Evolutionary conservation across 1,284 basidiomycete species (phyloP).

Genomic region (Cystobasidium sp.): DNA sequence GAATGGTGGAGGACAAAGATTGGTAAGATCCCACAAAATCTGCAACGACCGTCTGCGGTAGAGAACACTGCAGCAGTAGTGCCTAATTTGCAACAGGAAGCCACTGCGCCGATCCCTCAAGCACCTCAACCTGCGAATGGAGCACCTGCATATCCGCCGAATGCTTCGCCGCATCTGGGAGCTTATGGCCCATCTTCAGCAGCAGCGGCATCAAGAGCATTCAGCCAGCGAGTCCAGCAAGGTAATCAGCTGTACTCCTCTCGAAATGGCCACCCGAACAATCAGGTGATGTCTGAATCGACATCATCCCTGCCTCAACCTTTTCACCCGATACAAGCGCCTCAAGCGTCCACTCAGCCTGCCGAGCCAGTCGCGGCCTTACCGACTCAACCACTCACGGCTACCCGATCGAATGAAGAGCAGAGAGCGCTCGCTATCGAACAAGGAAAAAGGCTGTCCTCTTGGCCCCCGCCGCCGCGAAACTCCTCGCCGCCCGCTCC

Average conservation of each 20-base stretch:
- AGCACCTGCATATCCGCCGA: not conserved
- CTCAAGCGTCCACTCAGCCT: not conserved
- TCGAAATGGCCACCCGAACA: not conserved
- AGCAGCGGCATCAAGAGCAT: not conserved
- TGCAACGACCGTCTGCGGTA: conserved; percentile 3
- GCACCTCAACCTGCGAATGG: not conserved
- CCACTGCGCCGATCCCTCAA: not conserved
- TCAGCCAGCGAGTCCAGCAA: conserved; percentile 1
- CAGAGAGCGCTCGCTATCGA: conserved; percentile 17
- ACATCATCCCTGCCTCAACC: not conserved
- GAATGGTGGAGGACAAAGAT: conserved; percentile 38
- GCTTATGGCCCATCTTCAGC: not conserved
- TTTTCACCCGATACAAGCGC: not conserved
- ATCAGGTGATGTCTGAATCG: not conserved
- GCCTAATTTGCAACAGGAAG: not conserved
- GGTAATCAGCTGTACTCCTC: not conserved
- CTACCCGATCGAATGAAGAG: conserved; percentile 4
- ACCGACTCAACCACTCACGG: not conserved
- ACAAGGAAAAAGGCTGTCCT: conserved; percentile 14
- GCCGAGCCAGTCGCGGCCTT: not conserved
- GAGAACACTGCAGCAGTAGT: no score
- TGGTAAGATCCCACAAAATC: conserved; percentile 27
- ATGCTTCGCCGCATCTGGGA: not conserved
- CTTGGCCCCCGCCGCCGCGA: conserved; percentile 16
- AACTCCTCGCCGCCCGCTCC: not conserved